A percentile compares a stretch with the other conserved stretches of the same genome.
phyloP scores from a whole-genome alignment of 1,139 yeast species.

The Scheffersomyces lignicola region DNA sequence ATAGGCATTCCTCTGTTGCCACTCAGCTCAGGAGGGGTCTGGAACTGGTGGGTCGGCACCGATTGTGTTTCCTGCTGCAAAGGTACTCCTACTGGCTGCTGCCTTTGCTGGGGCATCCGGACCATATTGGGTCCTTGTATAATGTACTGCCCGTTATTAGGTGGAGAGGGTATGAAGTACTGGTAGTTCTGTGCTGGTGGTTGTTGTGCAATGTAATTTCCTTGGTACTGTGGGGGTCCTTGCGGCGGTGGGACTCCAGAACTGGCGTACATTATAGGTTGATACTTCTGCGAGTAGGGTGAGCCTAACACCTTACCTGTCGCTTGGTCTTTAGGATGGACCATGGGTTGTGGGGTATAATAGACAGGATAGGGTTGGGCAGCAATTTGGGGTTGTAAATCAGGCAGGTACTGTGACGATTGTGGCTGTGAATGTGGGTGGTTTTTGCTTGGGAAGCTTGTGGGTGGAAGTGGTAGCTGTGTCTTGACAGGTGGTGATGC shows the following conservation, averaged over 20 bases:
- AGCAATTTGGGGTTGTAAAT: conserved; percentile 5
- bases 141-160: conserved; percentile 12
- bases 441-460: conserved; percentile 11
- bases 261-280: conserved; percentile 17
- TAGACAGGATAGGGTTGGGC: conserved; percentile 28
- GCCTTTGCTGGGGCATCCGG: conserved; percentile 9
- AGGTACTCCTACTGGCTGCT: conserved; percentile 2
- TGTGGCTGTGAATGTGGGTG: conserved; percentile 15
- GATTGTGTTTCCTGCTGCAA: conserved; percentile 5
- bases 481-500: conserved; percentile 17
- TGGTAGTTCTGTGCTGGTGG: conserved; percentile 21
- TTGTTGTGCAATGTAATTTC: conserved; percentile 11
- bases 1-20: background rate
- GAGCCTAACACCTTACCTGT: conserved; percentile 22
- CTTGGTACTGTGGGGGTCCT: conserved; percentile 10
- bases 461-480: conserved; percentile 20
- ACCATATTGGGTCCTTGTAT: conserved; percentile 7
- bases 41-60: conserved; percentile 12
- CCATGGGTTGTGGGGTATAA: conserved; percentile 22
- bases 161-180: conserved; percentile 26
- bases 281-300: conserved; percentile 37
- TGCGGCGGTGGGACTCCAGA: conserved; percentile 14
- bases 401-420: conserved; percentile 14
- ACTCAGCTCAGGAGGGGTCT: conserved; percentile 3
- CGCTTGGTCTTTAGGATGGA: conserved; percentile 7